Conservation (phyloP, 768 basidiomycete genomes). For the Coprinopsis cinerea region DNA sequence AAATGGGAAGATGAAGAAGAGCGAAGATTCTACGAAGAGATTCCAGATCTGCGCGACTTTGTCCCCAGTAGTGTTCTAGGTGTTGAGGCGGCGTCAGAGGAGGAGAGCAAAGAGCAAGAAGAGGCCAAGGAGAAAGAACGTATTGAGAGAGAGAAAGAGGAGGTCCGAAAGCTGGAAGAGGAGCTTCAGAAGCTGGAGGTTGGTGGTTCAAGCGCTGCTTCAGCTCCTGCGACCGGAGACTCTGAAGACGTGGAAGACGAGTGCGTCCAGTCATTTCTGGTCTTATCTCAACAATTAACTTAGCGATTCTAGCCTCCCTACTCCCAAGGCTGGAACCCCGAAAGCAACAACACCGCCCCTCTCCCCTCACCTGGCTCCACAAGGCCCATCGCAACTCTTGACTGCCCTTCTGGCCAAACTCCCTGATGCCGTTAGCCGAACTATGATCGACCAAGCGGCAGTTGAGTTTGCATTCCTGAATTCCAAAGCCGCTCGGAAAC, state of each 20-base stretch:
- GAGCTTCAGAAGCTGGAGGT: conserved; percentile 61
- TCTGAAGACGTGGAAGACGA: conserved; percentile 38
- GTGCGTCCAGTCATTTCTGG: conserved; percentile 21
- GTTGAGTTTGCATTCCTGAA: conserved; percentile 96
- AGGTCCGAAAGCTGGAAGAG: conserved; percentile 70
- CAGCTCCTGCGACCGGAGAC: conserved; percentile 10
- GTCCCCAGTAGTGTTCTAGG: conserved; percentile 87
- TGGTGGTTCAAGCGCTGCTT: conserved; percentile 22
- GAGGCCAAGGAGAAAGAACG: conserved; percentile 36
- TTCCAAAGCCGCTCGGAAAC: conserved; percentile 91
- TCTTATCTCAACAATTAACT: conserved; percentile 15
- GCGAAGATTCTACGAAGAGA: conserved; percentile 86
- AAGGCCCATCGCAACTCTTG: conserved; percentile 90
- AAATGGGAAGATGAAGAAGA: conserved; percentile 99
- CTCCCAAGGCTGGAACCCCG: conserved; percentile 66
- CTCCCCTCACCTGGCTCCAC: conserved; percentile 70
- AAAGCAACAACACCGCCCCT: conserved; percentile 53
- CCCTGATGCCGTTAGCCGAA: conserved; percentile 90
- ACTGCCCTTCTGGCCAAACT: conserved; percentile 86
- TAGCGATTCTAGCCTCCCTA: conserved; percentile 34
- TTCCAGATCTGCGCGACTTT: conserved; percentile 86
- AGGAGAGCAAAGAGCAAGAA: conserved; percentile 38
- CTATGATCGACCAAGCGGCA: conserved; percentile 86
- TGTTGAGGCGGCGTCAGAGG: conserved; percentile 44
- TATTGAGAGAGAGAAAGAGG: conserved; percentile 56